Conservation (phyloP, 257 asterid genomes). For the Penstemon davidsonii region DNA sequence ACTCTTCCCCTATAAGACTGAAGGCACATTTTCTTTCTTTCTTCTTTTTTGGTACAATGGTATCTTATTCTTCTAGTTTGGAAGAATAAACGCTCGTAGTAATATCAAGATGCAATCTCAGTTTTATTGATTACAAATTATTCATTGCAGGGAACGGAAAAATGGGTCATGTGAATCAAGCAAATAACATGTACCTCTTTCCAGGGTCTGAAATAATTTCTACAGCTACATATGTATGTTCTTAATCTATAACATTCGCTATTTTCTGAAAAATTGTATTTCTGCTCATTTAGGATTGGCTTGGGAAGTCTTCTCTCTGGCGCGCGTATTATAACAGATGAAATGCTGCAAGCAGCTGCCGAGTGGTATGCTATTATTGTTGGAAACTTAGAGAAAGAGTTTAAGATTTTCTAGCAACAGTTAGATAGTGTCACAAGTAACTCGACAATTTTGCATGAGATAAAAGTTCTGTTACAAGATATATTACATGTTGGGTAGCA, state of each 20-base stretch:
- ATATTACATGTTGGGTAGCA: too few relatives aligned
- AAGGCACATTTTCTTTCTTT: too few relatives aligned
- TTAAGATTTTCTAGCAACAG: neutral
- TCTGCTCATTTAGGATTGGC: slow-evolving; percentile 66
- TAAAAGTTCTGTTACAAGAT: too few relatives aligned
- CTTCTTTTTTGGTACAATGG: neutral
- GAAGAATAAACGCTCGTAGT: neutral
- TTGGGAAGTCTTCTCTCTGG: slow-evolving; percentile 96
- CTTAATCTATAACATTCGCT: slow-evolving; percentile 2
- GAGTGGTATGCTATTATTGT: slow-evolving; percentile 59
- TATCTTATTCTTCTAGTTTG: slow-evolving; percentile 8
- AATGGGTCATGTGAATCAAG: slow-evolving; percentile 93
- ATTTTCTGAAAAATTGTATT: slow-evolving; percentile 22
- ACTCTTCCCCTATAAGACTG: too few relatives aligned
- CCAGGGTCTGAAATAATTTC: slow-evolving; percentile 76
- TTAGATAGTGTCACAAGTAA: too few relatives aligned
- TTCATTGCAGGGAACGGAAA: slow-evolving; percentile 73
- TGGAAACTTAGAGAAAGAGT: neutral
- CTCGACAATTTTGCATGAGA: too few relatives aligned
- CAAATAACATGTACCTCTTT: slow-evolving; percentile 97
- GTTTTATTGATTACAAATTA: slow-evolving; percentile 19
- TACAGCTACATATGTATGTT: neutral
- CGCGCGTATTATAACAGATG: slow-evolving; percentile 85
- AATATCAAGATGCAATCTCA: slow-evolving; percentile 12
- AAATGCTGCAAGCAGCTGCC: slow-evolving; percentile 92